Evolutionary conservation across 495 filamentous ascomycete genomes (phyloP).

Genomic region (Lophiostoma macrostomum): DNA sequence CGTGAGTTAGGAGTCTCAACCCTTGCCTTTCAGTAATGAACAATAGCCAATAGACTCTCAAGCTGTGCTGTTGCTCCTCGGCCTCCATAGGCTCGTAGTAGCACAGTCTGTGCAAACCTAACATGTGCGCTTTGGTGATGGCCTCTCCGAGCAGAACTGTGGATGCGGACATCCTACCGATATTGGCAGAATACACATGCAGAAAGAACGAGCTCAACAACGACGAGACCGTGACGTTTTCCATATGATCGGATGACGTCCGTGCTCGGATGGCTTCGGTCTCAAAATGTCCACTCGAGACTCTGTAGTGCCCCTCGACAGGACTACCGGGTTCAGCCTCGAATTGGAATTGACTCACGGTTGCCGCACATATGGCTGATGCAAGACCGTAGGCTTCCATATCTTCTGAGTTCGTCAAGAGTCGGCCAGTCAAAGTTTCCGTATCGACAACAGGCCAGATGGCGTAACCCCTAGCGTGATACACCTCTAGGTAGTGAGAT

Average conservation of each 20-base stretch:
- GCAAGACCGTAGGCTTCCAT: conserved; percentile 45
- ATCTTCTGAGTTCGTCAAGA: conserved; percentile 36
- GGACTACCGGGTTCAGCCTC: conserved; percentile 27
- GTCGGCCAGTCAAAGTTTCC: conserved; percentile 40
- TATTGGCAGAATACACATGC: conserved; percentile 49
- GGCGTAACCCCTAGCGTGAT: conserved; percentile 47
- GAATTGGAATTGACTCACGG: conserved; percentile 47
- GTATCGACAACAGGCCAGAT: conserved; percentile 51
- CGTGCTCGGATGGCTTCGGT: conserved; percentile 25
- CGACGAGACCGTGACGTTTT: conserved; percentile 31
- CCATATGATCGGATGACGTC: conserved; percentile 19
- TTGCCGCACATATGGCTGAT: conserved; percentile 45
- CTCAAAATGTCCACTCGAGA: conserved; percentile 14
- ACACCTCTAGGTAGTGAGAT: conserved; percentile 37
- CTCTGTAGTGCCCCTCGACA: conserved; percentile 19
- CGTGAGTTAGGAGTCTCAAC: background rate
- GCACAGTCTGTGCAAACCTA: conserved; percentile 43
- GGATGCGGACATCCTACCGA: conserved; percentile 43
- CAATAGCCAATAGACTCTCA: conserved; percentile 46
- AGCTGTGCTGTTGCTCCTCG: conserved; percentile 42
- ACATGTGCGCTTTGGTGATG: conserved; percentile 48
- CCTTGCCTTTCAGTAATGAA: conserved; percentile 47
- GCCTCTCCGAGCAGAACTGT: conserved; percentile 46
- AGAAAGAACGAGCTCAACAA: conserved; percentile 47
- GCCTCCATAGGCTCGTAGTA: conserved; percentile 37